phyloP scores from a whole-genome alignment of 768 basidiomycete species.

The Cystoderma amianthinum region DNA sequence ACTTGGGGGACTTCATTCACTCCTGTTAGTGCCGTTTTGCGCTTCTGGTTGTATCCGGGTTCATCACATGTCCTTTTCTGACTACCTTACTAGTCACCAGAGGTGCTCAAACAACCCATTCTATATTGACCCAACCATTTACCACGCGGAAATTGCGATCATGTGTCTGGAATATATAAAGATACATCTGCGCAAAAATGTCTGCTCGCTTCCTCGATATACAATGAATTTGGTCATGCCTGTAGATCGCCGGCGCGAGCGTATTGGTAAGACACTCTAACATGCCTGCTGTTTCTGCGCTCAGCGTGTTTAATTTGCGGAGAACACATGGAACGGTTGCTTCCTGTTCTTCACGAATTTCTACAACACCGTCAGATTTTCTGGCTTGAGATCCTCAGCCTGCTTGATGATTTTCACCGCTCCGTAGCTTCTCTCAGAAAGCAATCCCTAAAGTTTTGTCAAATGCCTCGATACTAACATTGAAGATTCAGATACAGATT shows the following conservation, averaged over 20 bases:
- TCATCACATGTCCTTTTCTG: neutral
- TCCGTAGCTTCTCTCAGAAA: neutral
- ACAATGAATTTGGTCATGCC: neutral
- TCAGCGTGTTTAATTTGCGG: neutral
- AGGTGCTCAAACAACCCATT: neutral
- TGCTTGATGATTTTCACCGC: neutral
- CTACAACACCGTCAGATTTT: neutral
- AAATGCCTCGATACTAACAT: no score
- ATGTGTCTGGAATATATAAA: neutral
- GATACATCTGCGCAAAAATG: neutral
- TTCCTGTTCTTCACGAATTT: neutral
- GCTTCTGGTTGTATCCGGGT: neutral
- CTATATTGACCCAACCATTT: neutral
- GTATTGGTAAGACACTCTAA: neutral
- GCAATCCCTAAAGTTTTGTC: no score
- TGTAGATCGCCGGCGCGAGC: neutral
- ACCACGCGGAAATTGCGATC: neutral
- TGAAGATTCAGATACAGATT: neutral
- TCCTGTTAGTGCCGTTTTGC: neutral
- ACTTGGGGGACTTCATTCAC: neutral
- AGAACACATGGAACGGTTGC: neutral
- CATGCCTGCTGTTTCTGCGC: neutral
- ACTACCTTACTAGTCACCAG: neutral
- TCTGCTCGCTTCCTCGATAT: neutral
- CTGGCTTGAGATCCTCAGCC: neutral